Conservation (phyloP, 495 filamentous ascomycete genomes). For the Podospora bellae-mahoneyi region DNA sequence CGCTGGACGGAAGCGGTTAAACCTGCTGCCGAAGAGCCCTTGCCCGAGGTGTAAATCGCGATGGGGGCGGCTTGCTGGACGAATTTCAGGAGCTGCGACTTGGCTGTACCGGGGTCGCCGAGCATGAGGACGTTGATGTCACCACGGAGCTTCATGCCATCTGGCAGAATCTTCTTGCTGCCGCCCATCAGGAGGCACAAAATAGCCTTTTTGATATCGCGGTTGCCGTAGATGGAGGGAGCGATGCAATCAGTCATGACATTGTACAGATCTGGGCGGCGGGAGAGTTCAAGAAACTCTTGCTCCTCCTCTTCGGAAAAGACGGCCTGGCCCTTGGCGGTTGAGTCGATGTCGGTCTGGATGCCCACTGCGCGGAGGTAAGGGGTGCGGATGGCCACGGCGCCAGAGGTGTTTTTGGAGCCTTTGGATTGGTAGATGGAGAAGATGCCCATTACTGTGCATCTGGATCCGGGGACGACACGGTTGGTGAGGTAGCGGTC, state of each 20-base stretch:
- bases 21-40: slow-evolving; percentile 97
- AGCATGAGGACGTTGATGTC: slow-evolving; percentile 98
- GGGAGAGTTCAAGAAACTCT: slow-evolving; percentile 90
- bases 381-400: slow-evolving; percentile 92
- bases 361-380: slow-evolving; percentile 96
- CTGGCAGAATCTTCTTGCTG: slow-evolving; percentile 96
- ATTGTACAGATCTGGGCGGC: slow-evolving; percentile 86
- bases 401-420: slow-evolving; percentile 69
- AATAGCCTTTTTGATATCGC: slow-evolving; percentile 98
- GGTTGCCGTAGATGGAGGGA: slow-evolving; percentile 94
- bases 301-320: slow-evolving; percentile 98
- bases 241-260: slow-evolving; percentile 90
- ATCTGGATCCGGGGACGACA: slow-evolving; percentile 91
- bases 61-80: slow-evolving; percentile 96
- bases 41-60: slow-evolving; percentile 98
- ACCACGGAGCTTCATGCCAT: slow-evolving; percentile 97
- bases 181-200: slow-evolving; percentile 92
- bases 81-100: slow-evolving; percentile 96
- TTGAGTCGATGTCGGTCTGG: slow-evolving; percentile 83
- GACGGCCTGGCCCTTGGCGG: slow-evolving; percentile 75
- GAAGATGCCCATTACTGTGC: slow-evolving; percentile 95
- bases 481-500: slow-evolving; percentile 95
- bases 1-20: slow-evolving; percentile 96
- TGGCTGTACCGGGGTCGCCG: slow-evolving; percentile 97
- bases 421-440: slow-evolving; percentile 93